Base-by-base conservation (phyloP, 208 protist genomes). In the Trypanosomatidae sp. region DNA sequence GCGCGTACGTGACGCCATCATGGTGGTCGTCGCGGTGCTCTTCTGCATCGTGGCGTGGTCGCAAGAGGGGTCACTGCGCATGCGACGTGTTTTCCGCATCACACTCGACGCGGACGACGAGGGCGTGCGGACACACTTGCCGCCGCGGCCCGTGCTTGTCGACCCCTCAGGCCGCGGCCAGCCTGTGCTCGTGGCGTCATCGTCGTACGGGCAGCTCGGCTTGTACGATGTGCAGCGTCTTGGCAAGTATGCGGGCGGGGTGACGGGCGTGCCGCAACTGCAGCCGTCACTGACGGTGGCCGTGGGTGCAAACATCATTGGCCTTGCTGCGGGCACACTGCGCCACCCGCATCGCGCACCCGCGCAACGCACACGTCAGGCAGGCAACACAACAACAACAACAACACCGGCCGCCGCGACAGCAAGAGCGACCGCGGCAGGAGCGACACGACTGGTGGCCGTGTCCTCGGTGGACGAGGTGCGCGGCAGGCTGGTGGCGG, bases 11-110 rank as follows among this genome's bases (percentile, higher is more conserved):
- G 85, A 93, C 56, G 49, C 85, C 43, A 44, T 77, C 15, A 79
- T 93, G 46, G 50, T 89, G 2, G 42, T 42, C 18, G 63, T 84
- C 24, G 74, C 76, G 18, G 61, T 88, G 27, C 37, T 80, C 35
- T 78, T 69, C 56, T 82, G 63, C 48, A 81, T 88, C 38, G 67
- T 90, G 43, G 73, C 61, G 26, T 93, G 85, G 80, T 71, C 60
- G 15, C 85, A 88, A 48, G 79, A 93, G 33, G 71, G 71, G 20
- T 57, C 71, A 19, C 32, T 93, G 28, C 61, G 56, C 25, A 67
- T 88, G 20, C 70, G 71, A 50, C 61, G 59, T 8, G 61, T 65
- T 11, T 90, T 88, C 47, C 63, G 62, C 24, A 72, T 92, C 16
- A 28, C 54, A 6, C 43, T 85, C 15, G 38, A 33, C 6, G 71